Conservation (phyloP, 2,329 filamentous ascomycete species). For the Akanthomyces lecanii region DNA sequence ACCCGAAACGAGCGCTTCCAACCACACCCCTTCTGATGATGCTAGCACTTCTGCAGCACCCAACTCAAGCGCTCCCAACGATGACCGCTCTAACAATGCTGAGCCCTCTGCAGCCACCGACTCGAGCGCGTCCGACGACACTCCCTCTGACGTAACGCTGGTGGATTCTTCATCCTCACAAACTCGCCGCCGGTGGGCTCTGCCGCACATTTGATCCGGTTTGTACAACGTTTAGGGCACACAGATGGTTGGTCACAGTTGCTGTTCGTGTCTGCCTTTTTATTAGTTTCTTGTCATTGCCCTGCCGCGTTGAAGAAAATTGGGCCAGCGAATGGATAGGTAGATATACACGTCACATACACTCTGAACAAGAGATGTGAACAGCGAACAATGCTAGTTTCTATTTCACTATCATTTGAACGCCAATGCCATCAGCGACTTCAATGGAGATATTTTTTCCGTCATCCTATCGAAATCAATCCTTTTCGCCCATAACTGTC, state of each 20-base stretch:
- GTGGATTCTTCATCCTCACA: neutral
- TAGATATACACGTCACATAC: constrained; percentile 2
- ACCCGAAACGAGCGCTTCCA: too few relatives aligned
- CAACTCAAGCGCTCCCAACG: too few relatives aligned
- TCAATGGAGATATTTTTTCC: constrained; percentile 39
- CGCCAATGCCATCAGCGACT: constrained; percentile 42
- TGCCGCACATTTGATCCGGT: neutral
- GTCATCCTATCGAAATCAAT: constrained; percentile 50
- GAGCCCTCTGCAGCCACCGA: too few relatives aligned
- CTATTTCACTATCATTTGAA: constrained; percentile 41
- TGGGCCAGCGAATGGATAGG: constrained; percentile 2
- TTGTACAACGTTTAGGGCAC: neutral
- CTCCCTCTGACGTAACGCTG: neutral
- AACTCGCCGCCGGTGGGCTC: neutral
- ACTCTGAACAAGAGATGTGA: constrained; percentile 13
- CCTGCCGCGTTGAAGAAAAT: constrained; percentile 2
- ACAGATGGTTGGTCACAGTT: constrained; percentile 5
- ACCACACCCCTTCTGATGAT: too few relatives aligned
- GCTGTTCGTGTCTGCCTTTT: constrained; percentile 20
- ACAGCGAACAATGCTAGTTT: constrained; percentile 35
- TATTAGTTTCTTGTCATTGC: constrained; percentile 19
- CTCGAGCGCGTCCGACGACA: too few relatives aligned
- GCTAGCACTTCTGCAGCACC: too few relatives aligned
- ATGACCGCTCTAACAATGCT: too few relatives aligned
- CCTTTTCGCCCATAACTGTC: constrained; percentile 54